Conservation (phyloP, 805 yeast species). For the Suhomyces faveliae region DNA sequence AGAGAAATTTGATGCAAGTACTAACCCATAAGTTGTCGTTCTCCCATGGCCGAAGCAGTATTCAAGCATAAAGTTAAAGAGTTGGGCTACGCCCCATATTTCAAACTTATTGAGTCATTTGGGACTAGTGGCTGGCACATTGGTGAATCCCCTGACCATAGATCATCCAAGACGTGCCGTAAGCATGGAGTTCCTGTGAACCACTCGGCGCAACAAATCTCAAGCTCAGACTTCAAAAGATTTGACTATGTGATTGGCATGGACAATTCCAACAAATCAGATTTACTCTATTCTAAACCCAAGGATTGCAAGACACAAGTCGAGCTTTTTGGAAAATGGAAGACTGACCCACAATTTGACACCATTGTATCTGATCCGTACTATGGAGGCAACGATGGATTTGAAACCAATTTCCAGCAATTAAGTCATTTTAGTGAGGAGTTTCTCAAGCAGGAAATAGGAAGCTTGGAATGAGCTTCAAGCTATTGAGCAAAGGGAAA, state of each 20-base stretch:
- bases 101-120: slow-evolving; percentile 72
- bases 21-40: slow-evolving; percentile 61
- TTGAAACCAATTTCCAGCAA: slow-evolving; percentile 76
- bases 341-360: slow-evolving; percentile 47
- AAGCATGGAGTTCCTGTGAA: slow-evolving; percentile 70
- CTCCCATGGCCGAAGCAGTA: slow-evolving; percentile 98
- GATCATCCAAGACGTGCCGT: slow-evolving; percentile 68
- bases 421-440: slow-evolving; percentile 71
- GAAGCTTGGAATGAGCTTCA: slow-evolving; percentile 1
- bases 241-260: slow-evolving; percentile 72
- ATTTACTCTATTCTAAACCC: slow-evolving; percentile 55
- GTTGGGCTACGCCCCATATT: slow-evolving; percentile 42
- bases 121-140: slow-evolving; percentile 86
- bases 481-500: too few species aligned
- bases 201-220: slow-evolving; percentile 74
- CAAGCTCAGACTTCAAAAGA: slow-evolving; percentile 46
- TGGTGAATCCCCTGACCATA: slow-evolving; percentile 78
- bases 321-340: slow-evolving; percentile 79
- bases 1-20: neutral
- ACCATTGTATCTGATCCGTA: slow-evolving; percentile 85
- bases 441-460: slow-evolving; percentile 53
- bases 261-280: slow-evolving; percentile 59
- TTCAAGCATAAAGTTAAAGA: slow-evolving; percentile 63
- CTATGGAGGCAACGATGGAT: slow-evolving; percentile 84
- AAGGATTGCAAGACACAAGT: slow-evolving; percentile 48